Conservation (phyloP, 2,329 filamentous ascomycete genomes). For the Fusarium veterinarium region DNA sequence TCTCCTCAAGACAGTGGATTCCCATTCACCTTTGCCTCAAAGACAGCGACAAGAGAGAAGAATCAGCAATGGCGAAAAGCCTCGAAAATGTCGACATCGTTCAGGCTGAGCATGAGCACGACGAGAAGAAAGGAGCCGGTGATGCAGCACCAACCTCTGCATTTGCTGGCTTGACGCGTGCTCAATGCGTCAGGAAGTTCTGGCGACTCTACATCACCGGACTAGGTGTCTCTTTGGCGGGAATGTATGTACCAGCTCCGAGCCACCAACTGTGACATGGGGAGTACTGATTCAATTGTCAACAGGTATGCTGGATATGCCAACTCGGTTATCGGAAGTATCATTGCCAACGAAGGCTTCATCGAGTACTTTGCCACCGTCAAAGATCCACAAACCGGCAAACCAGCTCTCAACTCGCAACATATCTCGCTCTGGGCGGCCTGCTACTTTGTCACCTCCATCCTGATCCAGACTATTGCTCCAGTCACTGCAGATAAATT, state of each 20-base stretch:
- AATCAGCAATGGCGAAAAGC: background rate
- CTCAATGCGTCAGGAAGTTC: background rate
- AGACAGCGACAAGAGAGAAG: background rate
- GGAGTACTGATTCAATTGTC: background rate
- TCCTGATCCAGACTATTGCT: background rate
- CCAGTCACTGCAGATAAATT: background rate
- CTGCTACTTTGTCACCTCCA: background rate
- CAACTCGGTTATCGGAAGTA: background rate
- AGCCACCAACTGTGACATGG: accelerated
- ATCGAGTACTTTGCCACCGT: background rate
- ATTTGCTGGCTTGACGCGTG: background rate
- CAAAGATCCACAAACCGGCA: background rate
- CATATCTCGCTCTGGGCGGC: background rate
- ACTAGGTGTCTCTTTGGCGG: background rate
- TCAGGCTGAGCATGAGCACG: background rate
- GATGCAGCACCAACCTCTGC: background rate
- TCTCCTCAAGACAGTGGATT: background rate
- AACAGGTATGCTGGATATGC: background rate
- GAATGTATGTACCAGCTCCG: background rate
- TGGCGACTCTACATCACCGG: background rate
- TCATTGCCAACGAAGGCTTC: background rate
- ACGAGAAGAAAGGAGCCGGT: background rate
- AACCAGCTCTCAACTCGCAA: background rate
- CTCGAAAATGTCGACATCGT: background rate
- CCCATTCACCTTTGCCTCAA: background rate